These are phyloP conservation scores for Penicillium herquei DNA, from an alignment of 495 filamentous ascomycete genomes.

Conservation along the genomic window DNA sequence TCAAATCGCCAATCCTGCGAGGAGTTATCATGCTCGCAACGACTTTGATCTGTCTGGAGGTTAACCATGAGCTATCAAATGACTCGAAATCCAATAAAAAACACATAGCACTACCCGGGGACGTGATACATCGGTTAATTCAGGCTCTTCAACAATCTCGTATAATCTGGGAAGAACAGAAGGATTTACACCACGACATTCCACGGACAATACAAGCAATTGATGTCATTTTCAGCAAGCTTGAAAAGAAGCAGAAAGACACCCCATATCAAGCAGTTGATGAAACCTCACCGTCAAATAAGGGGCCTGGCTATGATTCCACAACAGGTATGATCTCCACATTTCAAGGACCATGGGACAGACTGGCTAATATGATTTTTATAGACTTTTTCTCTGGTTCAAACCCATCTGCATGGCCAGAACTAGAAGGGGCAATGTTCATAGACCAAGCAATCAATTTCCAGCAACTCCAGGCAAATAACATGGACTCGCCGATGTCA, in stretches of 20 bases:
- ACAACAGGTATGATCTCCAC: background rate
- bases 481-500: background rate
- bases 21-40: slow-evolving; percentile 37
- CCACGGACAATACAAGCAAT: slow-evolving; percentile 67
- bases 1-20: slow-evolving; percentile 28
- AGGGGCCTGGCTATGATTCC: background rate
- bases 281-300: background rate
- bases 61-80: slow-evolving; percentile 14
- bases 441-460: slow-evolving; percentile 6
- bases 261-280: background rate
- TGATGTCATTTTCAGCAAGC: slow-evolving; percentile 64
- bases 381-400: background rate
- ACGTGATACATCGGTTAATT: slow-evolving; percentile 64
- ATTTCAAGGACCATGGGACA: background rate
- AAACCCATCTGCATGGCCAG: background rate
- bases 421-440: slow-evolving; percentile 5
- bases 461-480: background rate
- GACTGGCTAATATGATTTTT: background rate
- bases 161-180: slow-evolving; percentile 65
- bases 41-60: slow-evolving; percentile 36
- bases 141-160: slow-evolving; percentile 58
- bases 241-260: slow-evolving; percentile 33
- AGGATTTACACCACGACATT: slow-evolving; percentile 65
- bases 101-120: slow-evolving; percentile 16
- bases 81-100: slow-evolving; percentile 1